These are phyloP conservation scores for Didymella arachidicola DNA, from an alignment of 2,329 filamentous ascomycete genomes.

Conservation along the genomic window DNA sequence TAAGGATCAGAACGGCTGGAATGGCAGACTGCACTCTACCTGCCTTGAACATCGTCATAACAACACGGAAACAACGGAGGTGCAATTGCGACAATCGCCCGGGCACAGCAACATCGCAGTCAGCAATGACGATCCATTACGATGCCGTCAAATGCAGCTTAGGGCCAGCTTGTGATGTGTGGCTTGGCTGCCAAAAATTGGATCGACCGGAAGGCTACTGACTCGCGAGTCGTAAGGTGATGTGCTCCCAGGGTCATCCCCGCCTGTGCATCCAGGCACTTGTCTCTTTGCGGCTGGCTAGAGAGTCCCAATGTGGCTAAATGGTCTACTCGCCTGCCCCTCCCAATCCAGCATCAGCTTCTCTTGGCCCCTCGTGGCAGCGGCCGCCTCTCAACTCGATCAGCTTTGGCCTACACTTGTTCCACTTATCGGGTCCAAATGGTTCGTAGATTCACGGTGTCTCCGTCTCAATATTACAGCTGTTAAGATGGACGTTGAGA, in stretches of 20 bases:
- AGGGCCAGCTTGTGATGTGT: slow-evolving; percentile 1
- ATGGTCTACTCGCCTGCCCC: slow-evolving; percentile 11
- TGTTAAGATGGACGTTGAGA: slow-evolving; percentile 12
- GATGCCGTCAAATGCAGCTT: slow-evolving; percentile 6
- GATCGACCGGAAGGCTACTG: slow-evolving; percentile 21
- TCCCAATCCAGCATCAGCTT: slow-evolving; percentile 14
- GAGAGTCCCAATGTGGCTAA: slow-evolving; percentile 7
- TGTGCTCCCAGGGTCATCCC: slow-evolving; percentile 20
- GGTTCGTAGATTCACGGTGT: neutral
- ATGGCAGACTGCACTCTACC: slow-evolving; percentile 1
- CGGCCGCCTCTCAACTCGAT: slow-evolving; percentile 3
- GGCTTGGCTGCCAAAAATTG: slow-evolving; percentile 15
- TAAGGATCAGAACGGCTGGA: slow-evolving; percentile 8
- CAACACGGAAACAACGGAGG: neutral
- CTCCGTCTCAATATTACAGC: neutral
- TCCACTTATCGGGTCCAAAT: neutral
- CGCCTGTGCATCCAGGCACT: neutral
- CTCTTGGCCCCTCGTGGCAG: slow-evolving; percentile 10
- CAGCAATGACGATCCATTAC: slow-evolving; percentile 4
- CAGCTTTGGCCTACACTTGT: neutral
- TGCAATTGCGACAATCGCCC: neutral
- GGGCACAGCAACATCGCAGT: slow-evolving; percentile 4
- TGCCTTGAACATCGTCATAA: neutral
- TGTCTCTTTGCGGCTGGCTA: slow-evolving; percentile 9
- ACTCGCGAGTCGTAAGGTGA: slow-evolving; percentile 18